Conservation (phyloP, 177 flowering plant species). For the Vitis hybrid region DNA sequence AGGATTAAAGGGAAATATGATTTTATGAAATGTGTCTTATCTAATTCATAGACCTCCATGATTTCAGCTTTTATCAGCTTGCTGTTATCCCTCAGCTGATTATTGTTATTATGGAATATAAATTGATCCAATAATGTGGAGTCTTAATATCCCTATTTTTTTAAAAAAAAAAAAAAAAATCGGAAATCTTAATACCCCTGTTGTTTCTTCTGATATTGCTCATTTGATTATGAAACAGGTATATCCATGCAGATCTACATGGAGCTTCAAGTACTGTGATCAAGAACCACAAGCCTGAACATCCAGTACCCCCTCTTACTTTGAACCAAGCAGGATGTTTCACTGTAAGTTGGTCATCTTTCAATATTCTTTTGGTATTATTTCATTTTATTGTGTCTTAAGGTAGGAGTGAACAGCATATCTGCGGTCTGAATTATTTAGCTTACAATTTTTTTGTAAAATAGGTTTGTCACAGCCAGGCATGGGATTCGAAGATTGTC, state of each 20-base stretch:
- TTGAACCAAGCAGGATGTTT: slow-evolving; percentile 95
- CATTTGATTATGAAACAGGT: slow-evolving; percentile 45
- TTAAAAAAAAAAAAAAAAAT: neutral
- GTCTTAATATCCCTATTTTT: neutral
- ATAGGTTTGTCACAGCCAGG: slow-evolving; percentile 96
- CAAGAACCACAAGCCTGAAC: slow-evolving; percentile 89
- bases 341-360: slow-evolving; percentile 57
- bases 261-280: slow-evolving; percentile 98
- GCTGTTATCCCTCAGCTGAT: no score
- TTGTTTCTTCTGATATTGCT: slow-evolving; percentile 3
- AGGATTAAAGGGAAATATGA: no score
- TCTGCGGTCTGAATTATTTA: neutral
- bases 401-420: neutral
- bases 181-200: neutral
- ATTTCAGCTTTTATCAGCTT: no score
- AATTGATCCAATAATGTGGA: no score
- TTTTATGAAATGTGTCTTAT: no score
- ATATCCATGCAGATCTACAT: slow-evolving; percentile 79
- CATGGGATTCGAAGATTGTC: slow-evolving; percentile 97
- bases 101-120: no score
- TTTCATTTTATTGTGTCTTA: neutral
- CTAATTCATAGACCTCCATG: no score
- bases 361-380: neutral
- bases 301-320: slow-evolving; percentile 89
- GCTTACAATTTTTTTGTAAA: slow-evolving; percentile 2